Evolutionary conservation across 2,329 filamentous ascomycete species (phyloP).

Genomic region (Hypoxylon sp.): DNA sequence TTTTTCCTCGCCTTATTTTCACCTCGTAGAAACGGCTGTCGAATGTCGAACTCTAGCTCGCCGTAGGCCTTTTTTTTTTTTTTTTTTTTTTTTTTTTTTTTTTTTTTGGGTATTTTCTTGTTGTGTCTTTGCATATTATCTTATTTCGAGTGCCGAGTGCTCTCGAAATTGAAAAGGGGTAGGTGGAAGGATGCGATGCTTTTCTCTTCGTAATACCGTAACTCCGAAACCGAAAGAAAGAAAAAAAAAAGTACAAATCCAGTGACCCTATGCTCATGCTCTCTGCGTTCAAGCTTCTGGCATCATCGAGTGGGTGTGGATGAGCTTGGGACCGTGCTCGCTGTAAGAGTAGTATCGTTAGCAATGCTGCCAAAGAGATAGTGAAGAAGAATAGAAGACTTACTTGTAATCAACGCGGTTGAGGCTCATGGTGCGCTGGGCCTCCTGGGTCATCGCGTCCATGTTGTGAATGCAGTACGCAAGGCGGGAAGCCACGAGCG

Average conservation of each 20-base stretch:
- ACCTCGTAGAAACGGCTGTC: background rate
- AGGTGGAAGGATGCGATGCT: background rate
- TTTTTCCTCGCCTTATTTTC: background rate
- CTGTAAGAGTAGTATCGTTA: conserved; percentile 2
- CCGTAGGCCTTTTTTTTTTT: too few relatives aligned
- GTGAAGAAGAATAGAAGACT: conserved; percentile 38
- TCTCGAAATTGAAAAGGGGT: background rate
- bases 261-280: too few relatives aligned
- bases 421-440: conserved; percentile 63
- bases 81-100: too few relatives aligned
- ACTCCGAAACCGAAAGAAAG: conserved; percentile 16
- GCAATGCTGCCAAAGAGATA: background rate
- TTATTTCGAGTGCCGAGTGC: background rate
- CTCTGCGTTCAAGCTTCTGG: background rate
- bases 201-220: conserved; percentile 27
- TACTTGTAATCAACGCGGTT: conserved; percentile 69
- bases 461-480: conserved; percentile 67
- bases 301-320: conserved; percentile 22
- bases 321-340: conserved; percentile 26
- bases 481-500: conserved; percentile 78
- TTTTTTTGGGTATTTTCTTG: too few relatives aligned
- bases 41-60: background rate
- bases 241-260: background rate
- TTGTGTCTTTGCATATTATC: background rate
- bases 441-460: conserved; percentile 60